phyloP scores from a whole-genome alignment of 306 rosid species.

The Geum urbanum region DNA sequence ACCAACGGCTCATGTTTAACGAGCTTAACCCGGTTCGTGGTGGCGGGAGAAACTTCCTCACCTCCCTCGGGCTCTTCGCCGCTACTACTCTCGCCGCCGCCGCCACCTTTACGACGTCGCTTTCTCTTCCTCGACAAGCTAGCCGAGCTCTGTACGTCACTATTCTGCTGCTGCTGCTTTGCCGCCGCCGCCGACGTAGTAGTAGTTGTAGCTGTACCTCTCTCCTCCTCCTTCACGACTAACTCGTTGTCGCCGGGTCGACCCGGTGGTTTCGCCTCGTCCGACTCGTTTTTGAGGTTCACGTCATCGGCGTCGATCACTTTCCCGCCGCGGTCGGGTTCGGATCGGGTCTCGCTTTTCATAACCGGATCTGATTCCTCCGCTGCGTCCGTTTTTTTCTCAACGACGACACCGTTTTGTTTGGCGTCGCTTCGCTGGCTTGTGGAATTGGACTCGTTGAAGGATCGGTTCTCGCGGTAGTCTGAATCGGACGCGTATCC shows the following conservation, averaged over 20 bases:
- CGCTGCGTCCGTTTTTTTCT: background rate
- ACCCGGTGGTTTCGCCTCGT: no score
- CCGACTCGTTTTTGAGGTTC: background rate
- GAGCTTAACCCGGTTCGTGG: constrained; percentile 23
- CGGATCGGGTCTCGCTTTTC: constrained; percentile 9
- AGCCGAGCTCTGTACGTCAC: constrained; percentile 48
- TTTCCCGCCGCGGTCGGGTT: constrained; percentile 21
- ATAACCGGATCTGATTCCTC: constrained; percentile 24
- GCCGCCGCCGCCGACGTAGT: constrained; percentile 6
- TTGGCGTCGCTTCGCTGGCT: constrained; percentile 32
- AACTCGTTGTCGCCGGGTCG: no score
- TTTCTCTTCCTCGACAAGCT: constrained; percentile 36
- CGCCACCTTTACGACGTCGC: constrained; percentile 29
- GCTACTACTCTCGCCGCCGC: constrained; percentile 27
- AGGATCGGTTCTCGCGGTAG: constrained; percentile 45
- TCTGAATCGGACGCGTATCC: constrained; percentile 20
- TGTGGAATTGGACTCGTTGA: constrained; percentile 55
- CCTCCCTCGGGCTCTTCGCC: constrained; percentile 44
- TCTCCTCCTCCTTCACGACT: background rate
- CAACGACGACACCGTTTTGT: constrained; percentile 24
- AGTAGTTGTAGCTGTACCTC: no score
- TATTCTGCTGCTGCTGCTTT: constrained; percentile 32
- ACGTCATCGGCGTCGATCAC: constrained; percentile 7
- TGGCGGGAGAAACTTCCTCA: constrained; percentile 53
- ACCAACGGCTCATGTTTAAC: constrained; percentile 46